Evolutionary conservation across 805 yeast genomes (phyloP).

Genomic region (Myxozyma lipomycoides): DNA sequence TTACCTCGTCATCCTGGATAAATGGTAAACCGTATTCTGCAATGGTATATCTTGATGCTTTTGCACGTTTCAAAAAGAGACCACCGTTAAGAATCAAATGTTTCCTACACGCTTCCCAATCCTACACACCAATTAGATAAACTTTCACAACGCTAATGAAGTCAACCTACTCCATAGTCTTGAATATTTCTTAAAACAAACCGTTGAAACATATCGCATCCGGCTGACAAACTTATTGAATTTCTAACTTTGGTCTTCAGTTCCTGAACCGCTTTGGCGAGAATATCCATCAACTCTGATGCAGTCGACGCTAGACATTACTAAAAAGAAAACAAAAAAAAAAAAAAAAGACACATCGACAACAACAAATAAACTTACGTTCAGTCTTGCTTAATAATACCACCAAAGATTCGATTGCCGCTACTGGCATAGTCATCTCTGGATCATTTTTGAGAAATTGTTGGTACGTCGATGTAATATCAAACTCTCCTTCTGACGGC

Average conservation of each 20-base stretch:
- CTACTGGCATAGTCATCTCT: constrained; percentile 99
- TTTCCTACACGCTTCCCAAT: constrained; percentile 89
- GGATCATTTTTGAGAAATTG: constrained; percentile 79
- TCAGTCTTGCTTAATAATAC: constrained; percentile 75
- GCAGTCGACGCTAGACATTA: constrained; percentile 62
- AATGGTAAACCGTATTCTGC: constrained; percentile 86
- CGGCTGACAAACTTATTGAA: constrained; percentile 91
- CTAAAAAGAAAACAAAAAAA: background rate
- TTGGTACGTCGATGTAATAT: constrained; percentile 76
- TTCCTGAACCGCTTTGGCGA: constrained; percentile 69
- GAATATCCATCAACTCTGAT: constrained; percentile 79
- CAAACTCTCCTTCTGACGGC: constrained; percentile 57
- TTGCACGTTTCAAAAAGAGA: constrained; percentile 84
- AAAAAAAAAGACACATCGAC: background rate
- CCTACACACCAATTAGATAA: constrained; percentile 36
- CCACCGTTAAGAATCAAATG: constrained; percentile 93
- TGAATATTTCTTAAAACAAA: constrained; percentile 87
- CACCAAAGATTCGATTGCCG: constrained; percentile 93
- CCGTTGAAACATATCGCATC: constrained; percentile 93
- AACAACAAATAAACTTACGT: constrained; percentile 40
- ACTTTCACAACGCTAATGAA: background rate
- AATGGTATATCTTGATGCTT: constrained; percentile 78
- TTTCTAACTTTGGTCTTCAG: constrained; percentile 79
- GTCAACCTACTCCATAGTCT: constrained; percentile 47
- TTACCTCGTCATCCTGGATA: constrained; percentile 87